phyloP scores from a whole-genome alignment of 179 eudicot species.

The Spergularia azorica region DNA sequence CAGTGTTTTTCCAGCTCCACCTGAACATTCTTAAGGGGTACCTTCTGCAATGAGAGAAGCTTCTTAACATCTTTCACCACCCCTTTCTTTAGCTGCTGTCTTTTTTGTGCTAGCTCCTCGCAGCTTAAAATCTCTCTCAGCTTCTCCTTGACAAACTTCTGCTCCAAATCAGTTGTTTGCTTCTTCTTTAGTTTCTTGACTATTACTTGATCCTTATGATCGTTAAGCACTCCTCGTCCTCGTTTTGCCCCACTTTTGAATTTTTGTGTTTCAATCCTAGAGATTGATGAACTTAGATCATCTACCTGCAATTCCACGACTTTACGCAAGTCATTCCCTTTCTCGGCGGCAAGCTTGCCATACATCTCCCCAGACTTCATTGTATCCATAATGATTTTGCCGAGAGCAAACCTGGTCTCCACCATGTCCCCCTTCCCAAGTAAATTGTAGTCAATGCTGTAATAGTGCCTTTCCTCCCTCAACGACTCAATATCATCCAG shows the following conservation, averaged over 20 bases:
- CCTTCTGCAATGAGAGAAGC: conserved; percentile 24
- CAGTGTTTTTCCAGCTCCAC: conserved; percentile 8
- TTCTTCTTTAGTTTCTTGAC: conserved; percentile 39
- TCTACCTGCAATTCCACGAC: conserved; percentile 12
- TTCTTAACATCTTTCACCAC: conserved; percentile 28
- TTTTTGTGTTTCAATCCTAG: conserved; percentile 12
- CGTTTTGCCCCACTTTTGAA: conserved; percentile 24
- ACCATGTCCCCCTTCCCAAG: conserved; percentile 54
- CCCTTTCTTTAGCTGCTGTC: conserved; percentile 31
- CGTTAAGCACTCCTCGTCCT: conserved; percentile 13
- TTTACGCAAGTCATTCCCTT: conserved; percentile 17
- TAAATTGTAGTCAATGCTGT: conserved; percentile 41
- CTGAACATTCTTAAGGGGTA: conserved; percentile 24
- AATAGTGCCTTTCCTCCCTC: conserved; percentile 26
- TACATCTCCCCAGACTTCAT: conserved; percentile 38
- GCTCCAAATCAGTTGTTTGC: conserved; percentile 4
- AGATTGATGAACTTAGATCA: conserved; percentile 14
- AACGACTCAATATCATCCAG: conserved; percentile 32
- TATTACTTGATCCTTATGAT: conserved; percentile 13
- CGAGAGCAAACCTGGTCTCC: conserved; percentile 71
- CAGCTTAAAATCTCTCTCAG: conserved; percentile 9
- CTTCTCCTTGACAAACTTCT: conserved; percentile 17
- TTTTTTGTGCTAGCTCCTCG: conserved; percentile 17
- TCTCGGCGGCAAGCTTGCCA: conserved; percentile 23
- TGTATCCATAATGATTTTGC: conserved; percentile 65